phyloP scores from a whole-genome alignment of 2,329 filamentous ascomycete species.

The Pseudocercospora cruenta region DNA sequence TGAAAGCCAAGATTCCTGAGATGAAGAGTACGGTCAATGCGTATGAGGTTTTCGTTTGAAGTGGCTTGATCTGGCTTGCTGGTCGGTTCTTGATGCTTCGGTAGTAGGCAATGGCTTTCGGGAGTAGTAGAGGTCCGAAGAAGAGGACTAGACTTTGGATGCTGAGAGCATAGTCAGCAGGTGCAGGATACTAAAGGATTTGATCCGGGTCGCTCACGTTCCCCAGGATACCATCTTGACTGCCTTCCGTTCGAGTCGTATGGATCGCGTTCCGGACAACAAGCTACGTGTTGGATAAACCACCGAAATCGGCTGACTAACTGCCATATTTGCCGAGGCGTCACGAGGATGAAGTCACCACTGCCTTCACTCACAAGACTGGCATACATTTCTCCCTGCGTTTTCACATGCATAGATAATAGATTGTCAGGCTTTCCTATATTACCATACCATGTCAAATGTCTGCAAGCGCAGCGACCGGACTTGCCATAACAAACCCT shows the following conservation, averaged over 20 bases:
- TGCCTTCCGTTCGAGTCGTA: background rate
- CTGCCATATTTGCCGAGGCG: no score
- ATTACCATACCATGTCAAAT: conserved; percentile 22
- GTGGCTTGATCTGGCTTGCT: conserved; percentile 50
- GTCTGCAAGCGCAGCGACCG: conserved; percentile 34
- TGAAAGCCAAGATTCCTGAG: conserved; percentile 56
- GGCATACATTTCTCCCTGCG: background rate
- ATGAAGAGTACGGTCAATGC: conserved; percentile 64
- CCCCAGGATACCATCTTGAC: conserved; percentile 21
- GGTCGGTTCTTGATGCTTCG: conserved; percentile 51
- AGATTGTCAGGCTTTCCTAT: background rate
- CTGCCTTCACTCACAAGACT: background rate
- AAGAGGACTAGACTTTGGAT: conserved; percentile 53
- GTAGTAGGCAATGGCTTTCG: conserved; percentile 68
- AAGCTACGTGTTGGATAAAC: no score
- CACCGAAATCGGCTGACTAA: no score
- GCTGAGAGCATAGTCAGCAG: conserved; percentile 30
- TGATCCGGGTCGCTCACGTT: conserved; percentile 10
- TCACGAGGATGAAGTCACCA: background rate
- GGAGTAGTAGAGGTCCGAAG: conserved; percentile 72
- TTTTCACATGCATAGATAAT: background rate
- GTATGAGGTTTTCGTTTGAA: conserved; percentile 59
- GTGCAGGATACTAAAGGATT: background rate
- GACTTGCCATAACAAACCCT: conserved; percentile 64
- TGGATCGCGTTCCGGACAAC: background rate